A percentile compares a stretch with the other conserved stretches of the same genome.
Evolutionary conservation across 1,139 yeast genomes (phyloP).

Genomic region (Geotrichum aggregatum): DNA sequence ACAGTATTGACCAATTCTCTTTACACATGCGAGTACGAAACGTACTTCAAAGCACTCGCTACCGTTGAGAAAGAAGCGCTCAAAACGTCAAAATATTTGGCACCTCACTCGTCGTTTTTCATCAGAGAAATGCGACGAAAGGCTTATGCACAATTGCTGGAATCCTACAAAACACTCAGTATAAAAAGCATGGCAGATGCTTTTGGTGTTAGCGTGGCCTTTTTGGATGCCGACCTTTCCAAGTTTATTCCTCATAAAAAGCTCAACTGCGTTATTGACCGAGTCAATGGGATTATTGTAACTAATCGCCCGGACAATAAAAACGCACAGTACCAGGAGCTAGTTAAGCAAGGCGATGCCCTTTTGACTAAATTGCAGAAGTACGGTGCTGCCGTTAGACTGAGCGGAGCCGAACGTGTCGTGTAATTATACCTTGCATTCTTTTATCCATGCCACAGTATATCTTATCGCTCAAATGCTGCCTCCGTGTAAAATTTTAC

Average conservation of each 20-base stretch:
- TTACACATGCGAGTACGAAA: conserved; percentile 82
- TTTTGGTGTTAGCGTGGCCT: conserved; percentile 82
- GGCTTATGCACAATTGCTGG: conserved; percentile 90
- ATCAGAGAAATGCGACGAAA: conserved; percentile 91
- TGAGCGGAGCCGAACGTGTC: conserved; percentile 74
- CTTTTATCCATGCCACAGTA: not conserved
- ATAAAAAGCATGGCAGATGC: conserved; percentile 90
- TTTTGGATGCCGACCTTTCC: conserved; percentile 74
- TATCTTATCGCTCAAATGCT: too few species aligned
- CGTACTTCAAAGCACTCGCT: conserved; percentile 73
- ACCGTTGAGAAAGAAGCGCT: conserved; percentile 74
- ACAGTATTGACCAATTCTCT: conserved; percentile 79
- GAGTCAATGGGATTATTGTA: conserved; percentile 91
- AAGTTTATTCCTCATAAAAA: conserved; percentile 90
- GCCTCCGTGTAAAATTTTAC: too few species aligned
- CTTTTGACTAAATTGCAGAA: conserved; percentile 91
- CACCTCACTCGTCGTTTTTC: conserved; percentile 76
- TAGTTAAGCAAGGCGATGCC: conserved; percentile 89
- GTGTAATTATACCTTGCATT: not conserved
- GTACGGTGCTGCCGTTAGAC: conserved; percentile 94
- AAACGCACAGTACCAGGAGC: conserved; percentile 83
- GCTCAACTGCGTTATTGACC: conserved; percentile 90
- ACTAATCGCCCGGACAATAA: conserved; percentile 96
- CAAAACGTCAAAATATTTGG: conserved; percentile 68
- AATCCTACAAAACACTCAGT: conserved; percentile 87